Percentiles rank a stretch among this genome's conserved stretches.
phyloP scores from a whole-genome alignment of 768 basidiomycete species.

The Tylopilus subfusipes region DNA sequence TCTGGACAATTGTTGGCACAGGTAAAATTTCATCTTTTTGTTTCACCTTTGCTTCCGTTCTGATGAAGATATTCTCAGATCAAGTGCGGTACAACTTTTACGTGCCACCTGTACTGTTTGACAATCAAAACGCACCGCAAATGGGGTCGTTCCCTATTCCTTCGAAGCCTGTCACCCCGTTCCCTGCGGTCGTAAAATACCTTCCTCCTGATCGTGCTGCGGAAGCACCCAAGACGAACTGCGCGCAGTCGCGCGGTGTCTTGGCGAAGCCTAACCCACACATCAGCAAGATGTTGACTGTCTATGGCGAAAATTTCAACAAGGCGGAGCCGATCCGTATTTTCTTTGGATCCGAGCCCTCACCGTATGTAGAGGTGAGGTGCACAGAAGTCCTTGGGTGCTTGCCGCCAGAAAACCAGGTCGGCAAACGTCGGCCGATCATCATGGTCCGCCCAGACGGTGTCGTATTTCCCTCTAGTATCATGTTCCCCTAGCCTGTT shows the following conservation, averaged over 20 bases:
- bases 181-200: slow-evolving; percentile 87
- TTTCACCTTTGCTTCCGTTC: slow-evolving; percentile 4
- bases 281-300: slow-evolving; percentile 74
- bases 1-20: slow-evolving; percentile 93
- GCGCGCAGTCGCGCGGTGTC: slow-evolving; percentile 60
- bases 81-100: slow-evolving; percentile 94
- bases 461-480: slow-evolving; percentile 80
- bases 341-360: slow-evolving; percentile 85
- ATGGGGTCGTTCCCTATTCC: slow-evolving; percentile 75
- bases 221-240: slow-evolving; percentile 74
- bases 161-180: slow-evolving; percentile 79
- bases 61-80: slow-evolving; percentile 44
- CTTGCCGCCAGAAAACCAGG: slow-evolving; percentile 67
- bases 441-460: slow-evolving; percentile 82
- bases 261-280: slow-evolving; percentile 77
- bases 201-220: slow-evolving; percentile 85
- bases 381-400: slow-evolving; percentile 85
- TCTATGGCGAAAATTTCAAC: slow-evolving; percentile 87
- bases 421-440: slow-evolving; percentile 70
- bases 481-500: slow-evolving; percentile 67
- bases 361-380: slow-evolving; percentile 82
- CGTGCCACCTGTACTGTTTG: slow-evolving; percentile 80
- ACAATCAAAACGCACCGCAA: slow-evolving; percentile 70
- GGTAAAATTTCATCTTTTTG: slow-evolving; percentile 41
- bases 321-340: slow-evolving; percentile 78